A percentile compares a stretch with the other conserved stretches of the same genome.
Conservation (phyloP, 805 yeast species). For the Ogataea parapolymorpha region DNA sequence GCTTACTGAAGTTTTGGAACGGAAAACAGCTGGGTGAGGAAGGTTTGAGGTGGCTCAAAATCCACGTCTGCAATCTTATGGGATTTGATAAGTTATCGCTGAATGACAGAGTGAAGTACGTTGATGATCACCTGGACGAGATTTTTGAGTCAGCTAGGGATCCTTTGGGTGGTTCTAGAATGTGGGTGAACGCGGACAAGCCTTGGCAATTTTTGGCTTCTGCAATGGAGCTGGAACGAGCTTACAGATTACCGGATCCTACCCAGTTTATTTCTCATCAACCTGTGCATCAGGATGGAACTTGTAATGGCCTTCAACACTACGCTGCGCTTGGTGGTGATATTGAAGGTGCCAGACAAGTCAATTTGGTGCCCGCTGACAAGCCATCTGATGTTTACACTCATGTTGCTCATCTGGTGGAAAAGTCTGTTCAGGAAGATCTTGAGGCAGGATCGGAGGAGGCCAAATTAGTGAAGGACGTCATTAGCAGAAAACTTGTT, state of each 20-base stretch:
- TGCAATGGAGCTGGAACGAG: slow-evolving; percentile 63
- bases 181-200: slow-evolving; percentile 76
- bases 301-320: slow-evolving; percentile 83
- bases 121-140: slow-evolving; percentile 53
- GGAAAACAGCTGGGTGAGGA: slow-evolving; percentile 63
- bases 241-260: slow-evolving; percentile 60
- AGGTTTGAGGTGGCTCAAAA: slow-evolving; percentile 72
- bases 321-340: slow-evolving; percentile 89
- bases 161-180: slow-evolving; percentile 54
- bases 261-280: slow-evolving; percentile 62
- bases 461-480: slow-evolving; percentile 55
- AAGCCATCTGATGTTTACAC: slow-evolving; percentile 76
- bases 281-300: slow-evolving; percentile 85
- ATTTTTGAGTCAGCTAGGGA: slow-evolving; percentile 56
- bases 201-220: slow-evolving; percentile 82
- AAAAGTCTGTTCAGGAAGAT: slow-evolving; percentile 49
- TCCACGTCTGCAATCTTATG: slow-evolving; percentile 68
- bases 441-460: slow-evolving; percentile 54
- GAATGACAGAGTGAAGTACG: slow-evolving; percentile 57
- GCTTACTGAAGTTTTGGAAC: slow-evolving; percentile 70
- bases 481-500: slow-evolving; percentile 80
- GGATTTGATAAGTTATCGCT: slow-evolving; percentile 75
- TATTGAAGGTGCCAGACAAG: slow-evolving; percentile 77
- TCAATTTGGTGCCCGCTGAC: slow-evolving; percentile 66
- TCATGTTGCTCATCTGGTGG: slow-evolving; percentile 65